These are phyloP conservation scores for Tolypocladium paradoxum DNA, from an alignment of 2,329 filamentous ascomycete species.

Conservation along the genomic window DNA sequence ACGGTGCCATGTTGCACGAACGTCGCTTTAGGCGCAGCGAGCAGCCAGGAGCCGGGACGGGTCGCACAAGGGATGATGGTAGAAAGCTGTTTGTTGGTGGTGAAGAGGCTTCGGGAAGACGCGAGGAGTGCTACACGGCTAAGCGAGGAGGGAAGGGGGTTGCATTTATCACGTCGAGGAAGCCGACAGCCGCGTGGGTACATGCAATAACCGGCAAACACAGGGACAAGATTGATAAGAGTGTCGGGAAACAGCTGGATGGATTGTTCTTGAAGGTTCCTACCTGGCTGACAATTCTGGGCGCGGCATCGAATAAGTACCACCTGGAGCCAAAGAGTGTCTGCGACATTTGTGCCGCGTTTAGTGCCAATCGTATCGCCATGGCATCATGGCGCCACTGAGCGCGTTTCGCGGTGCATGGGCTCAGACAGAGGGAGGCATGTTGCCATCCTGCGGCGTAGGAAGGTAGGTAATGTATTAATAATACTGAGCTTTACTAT, in stretches of 20 bases:
- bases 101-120: background rate
- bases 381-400: background rate
- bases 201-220: background rate
- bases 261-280: slow-evolving; percentile 1
- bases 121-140: background rate
- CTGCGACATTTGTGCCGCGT: background rate
- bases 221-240: background rate
- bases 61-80: background rate
- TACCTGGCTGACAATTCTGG: slow-evolving; percentile 1
- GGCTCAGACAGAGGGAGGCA: too few relatives aligned
- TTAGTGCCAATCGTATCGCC: background rate
- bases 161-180: background rate
- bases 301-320: background rate
- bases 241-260: background rate
- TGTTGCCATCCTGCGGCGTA: too few relatives aligned
- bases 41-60: background rate
- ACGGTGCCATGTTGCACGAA: slow-evolving; percentile 14
- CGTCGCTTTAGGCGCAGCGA: background rate
- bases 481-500: too few relatives aligned
- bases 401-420: background rate
- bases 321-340: background rate
- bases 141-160: background rate
- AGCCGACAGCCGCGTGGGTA: background rate
- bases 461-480: too few relatives aligned
- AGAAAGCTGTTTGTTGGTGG: background rate